Percentiles rank a stretch among this genome's conserved stretches.
Evolutionary conservation across 1,139 yeast genomes (phyloP).

Genomic region (Hemisphaericaspora lyxosophila): DNA sequence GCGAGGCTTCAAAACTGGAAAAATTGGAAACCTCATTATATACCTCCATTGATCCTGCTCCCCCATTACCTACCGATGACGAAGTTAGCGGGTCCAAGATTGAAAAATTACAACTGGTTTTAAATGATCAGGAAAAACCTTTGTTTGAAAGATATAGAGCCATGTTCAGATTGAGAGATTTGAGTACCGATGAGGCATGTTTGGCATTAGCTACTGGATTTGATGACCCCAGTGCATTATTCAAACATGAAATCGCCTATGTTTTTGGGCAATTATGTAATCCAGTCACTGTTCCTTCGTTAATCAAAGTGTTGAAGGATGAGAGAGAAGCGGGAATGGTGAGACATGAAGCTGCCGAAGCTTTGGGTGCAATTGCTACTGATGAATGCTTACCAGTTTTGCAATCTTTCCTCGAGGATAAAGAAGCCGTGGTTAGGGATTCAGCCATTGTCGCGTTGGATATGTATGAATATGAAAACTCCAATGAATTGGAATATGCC

Average conservation of each 20-base stretch:
- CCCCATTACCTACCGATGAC: conserved; percentile 75
- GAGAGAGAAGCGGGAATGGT: conserved; percentile 93
- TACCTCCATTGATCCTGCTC: conserved; percentile 95
- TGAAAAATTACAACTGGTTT: conserved; percentile 60
- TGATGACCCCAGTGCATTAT: conserved; percentile 84
- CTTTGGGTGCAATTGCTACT: conserved; percentile 95
- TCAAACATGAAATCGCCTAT: conserved; percentile 97
- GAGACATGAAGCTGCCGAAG: conserved; percentile 99
- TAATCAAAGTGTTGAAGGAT: conserved; percentile 77
- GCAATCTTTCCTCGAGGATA: conserved; percentile 73
- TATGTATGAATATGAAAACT: conserved; percentile 95
- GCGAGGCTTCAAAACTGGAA: conserved; percentile 64
- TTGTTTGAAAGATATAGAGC: conserved; percentile 96
- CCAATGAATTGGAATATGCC: conserved; percentile 81
- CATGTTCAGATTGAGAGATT: conserved; percentile 95
- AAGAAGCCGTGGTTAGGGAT: conserved; percentile 89
- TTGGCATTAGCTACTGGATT: conserved; percentile 90
- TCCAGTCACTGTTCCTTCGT: conserved; percentile 87
- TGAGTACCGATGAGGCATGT: conserved; percentile 91
- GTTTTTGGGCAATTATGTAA: conserved; percentile 97
- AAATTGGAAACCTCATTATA: conserved; percentile 72
- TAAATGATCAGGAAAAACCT: conserved; percentile 76
- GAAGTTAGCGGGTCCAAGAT: conserved; percentile 42
- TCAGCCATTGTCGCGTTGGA: conserved; percentile 96
- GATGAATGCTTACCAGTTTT: conserved; percentile 91